Conservation (phyloP, 208 protist genomes). For the Acanthamoeba triangularis region DNA sequence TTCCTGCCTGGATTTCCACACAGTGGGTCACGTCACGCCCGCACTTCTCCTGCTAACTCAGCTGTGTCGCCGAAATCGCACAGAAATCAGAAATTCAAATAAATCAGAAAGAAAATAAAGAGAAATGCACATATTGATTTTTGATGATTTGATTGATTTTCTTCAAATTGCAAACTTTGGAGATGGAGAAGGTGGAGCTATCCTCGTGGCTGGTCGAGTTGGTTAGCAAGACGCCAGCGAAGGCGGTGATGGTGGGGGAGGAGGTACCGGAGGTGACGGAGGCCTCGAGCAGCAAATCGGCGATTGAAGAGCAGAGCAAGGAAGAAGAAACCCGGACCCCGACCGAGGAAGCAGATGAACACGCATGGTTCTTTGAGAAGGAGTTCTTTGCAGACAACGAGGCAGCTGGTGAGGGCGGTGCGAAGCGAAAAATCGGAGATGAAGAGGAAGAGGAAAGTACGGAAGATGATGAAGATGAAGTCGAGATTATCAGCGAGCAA, state of each 20-base stretch:
- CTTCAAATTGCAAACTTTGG: neutral
- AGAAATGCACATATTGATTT: neutral
- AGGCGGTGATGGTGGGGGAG: neutral
- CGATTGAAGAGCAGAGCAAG: no score
- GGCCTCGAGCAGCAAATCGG: neutral
- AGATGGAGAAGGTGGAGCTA: neutral
- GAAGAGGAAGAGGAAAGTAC: neutral
- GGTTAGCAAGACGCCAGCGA: neutral
- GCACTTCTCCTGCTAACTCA: neutral
- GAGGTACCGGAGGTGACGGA: neutral
- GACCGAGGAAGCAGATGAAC: neutral
- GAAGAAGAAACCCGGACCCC: neutral
- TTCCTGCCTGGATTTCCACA: slow-evolving; percentile 1
- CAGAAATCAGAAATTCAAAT: no score
- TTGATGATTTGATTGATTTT: neutral
- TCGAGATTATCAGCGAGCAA: neutral
- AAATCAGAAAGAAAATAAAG: neutral
- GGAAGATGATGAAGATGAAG: neutral
- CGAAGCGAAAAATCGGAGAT: slow-evolving; percentile 21
- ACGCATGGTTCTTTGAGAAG: slow-evolving; percentile 50
- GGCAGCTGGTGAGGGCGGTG: neutral
- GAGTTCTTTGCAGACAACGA: slow-evolving; percentile 10
- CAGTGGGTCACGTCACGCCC: neutral
- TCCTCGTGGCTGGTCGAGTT: neutral
- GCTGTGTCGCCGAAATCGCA: neutral